These are phyloP conservation scores for Corchorus olitorius DNA, from an alignment of 345 rosid species.

Conservation along the genomic window DNA sequence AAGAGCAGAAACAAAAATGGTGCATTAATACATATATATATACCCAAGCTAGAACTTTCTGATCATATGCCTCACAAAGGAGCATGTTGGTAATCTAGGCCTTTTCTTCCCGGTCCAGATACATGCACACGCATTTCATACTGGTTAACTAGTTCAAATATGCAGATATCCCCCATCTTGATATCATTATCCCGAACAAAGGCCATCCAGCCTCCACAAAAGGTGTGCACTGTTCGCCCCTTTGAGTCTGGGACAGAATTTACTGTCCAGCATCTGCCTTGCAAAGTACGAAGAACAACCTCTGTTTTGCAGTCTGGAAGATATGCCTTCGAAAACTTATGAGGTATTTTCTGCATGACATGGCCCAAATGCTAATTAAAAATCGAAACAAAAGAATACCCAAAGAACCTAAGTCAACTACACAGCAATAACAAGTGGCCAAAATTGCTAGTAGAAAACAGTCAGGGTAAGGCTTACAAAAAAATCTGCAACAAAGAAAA, in stretches of 20 bases:
- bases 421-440: neutral
- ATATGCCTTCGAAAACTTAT: conserved; percentile 54
- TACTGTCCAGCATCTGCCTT: conserved; percentile 59
- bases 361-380: neutral
- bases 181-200: conserved; percentile 60
- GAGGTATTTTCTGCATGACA: conserved; percentile 56
- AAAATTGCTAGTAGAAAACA: neutral
- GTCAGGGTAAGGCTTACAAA: too few relatives aligned
- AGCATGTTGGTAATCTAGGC: conserved; percentile 17
- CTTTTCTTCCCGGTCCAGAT: conserved; percentile 43
- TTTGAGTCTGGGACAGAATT: conserved; percentile 67
- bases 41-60: neutral
- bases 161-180: conserved; percentile 55
- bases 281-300: conserved; percentile 46
- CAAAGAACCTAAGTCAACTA: neutral
- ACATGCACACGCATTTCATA: conserved; percentile 61
- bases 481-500: too few relatives aligned
- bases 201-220: conserved; percentile 74
- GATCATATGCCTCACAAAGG: conserved; percentile 17
- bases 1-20: neutral
- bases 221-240: conserved; percentile 52
- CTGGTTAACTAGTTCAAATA: conserved; percentile 58
- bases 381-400: neutral
- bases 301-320: conserved; percentile 60
- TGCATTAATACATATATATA: conserved; percentile 18